Evolutionary conservation across 2,329 filamentous ascomycete species (phyloP), one percentile per base, ranked within the genome.

Genomic region (Monilinia laxa): DNA sequence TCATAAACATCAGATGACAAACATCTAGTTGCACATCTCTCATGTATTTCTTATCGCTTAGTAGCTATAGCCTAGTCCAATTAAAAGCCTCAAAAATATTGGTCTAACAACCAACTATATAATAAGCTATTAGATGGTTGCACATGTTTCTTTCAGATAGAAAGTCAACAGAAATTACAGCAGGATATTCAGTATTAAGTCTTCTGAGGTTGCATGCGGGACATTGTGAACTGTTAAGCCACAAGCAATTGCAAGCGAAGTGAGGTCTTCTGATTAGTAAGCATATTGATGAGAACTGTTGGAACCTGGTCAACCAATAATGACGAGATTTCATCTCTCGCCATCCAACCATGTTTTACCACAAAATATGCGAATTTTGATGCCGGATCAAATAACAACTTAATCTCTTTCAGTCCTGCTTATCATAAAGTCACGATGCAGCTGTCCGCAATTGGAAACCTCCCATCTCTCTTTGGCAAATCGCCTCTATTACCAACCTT

Each of bases 401-500:
- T 28, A 25, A 11, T 25, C 18, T 20, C 6, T 14, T n/a, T 45
- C 7, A 23, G 0, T 42, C 18, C 11, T n/a, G 11, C 16, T 18
- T 28, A 4, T 20, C 10, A 2, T 10, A 25, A 25, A 31, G 42
- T 14, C 28, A 58, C 20, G 14, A 58, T 42, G 18, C n/a, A 58
- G 38, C 23, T 18, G 20, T 28, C 38, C 10, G 16, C 25, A 3
- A 14, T 58, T 9, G 25, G 42, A 9, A 20, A 28, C 40, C 7
- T 18, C 4, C 55, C 2, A 14, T 45, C 23, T 16, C 38, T 58
- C 38, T 58, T n/a, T 4, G 20, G n/a, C 38, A 45, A 58, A 58
- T n/a, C 40, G 23, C 38, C 55, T 28, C 47, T 7, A n/a, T 11
- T 9, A 10, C 14, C 38, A 16, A 28, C 65, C 2, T 68, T 69